phyloP scores from a whole-genome alignment of 1,284 basidiomycete genomes.

The Cystobasidium sp. region DNA sequence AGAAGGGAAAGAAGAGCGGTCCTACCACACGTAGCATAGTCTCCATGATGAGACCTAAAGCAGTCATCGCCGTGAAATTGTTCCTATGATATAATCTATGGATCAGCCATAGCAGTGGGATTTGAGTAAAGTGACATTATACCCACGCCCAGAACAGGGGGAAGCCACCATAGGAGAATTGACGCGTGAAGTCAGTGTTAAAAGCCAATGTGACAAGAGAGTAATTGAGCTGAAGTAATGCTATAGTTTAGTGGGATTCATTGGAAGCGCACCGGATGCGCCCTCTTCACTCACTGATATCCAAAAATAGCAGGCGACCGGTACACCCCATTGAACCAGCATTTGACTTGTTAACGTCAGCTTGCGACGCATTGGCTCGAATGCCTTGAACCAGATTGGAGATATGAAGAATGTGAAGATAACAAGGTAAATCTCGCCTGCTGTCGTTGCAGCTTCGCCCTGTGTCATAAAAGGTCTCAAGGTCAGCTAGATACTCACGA shows the following conservation, averaged over 20 bases:
- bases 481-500: background rate
- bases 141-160: conserved; percentile 43
- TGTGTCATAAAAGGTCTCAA: background rate
- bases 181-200: conserved; percentile 51
- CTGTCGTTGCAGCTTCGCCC: conserved; percentile 53
- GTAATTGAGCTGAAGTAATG: conserved; percentile 49
- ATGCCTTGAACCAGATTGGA: conserved; percentile 52
- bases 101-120: conserved; percentile 43
- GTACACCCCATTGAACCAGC: conserved; percentile 52
- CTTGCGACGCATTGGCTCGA: conserved; percentile 50
- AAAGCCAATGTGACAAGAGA: conserved; percentile 56
- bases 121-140: background rate
- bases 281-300: conserved; percentile 45
- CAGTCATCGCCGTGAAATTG: conserved; percentile 55
- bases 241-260: background rate
- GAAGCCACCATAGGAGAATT: conserved; percentile 51
- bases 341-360: conserved; percentile 52
- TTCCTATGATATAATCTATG: conserved; percentile 54
- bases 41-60: conserved; percentile 56
- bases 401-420: conserved; percentile 56
- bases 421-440: conserved; percentile 56
- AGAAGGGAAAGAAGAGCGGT: conserved; percentile 56
- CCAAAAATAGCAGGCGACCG: conserved; percentile 55
- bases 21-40: conserved; percentile 54
- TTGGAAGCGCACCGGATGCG: background rate